phyloP scores from a whole-genome alignment of 2,329 filamentous ascomycete species.

The Colletotrichum tropicale region DNA sequence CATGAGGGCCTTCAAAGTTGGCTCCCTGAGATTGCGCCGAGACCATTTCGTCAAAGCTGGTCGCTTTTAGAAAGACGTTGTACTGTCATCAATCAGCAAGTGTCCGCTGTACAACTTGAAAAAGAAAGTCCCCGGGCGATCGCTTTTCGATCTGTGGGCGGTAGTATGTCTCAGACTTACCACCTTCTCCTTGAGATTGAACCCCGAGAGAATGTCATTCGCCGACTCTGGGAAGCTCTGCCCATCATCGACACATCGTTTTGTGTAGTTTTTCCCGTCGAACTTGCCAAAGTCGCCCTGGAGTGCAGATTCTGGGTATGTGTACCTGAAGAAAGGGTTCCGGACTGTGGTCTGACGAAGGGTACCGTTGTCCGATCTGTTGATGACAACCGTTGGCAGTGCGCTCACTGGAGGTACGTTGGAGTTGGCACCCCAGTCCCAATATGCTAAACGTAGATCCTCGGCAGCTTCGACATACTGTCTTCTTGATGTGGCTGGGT shows the following conservation, averaged over 20 bases:
- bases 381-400: slow-evolving; percentile 38
- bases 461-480: slow-evolving; percentile 50
- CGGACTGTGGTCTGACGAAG: slow-evolving; percentile 37
- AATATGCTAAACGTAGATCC: slow-evolving; percentile 53
- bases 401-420: slow-evolving; percentile 47
- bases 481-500: neutral
- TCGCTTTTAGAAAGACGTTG: slow-evolving; percentile 41
- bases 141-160: neutral
- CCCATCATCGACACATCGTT: slow-evolving; percentile 6
- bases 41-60: slow-evolving; percentile 43
- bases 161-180: slow-evolving; percentile 32
- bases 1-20: slow-evolving; percentile 50
- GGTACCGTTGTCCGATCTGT: slow-evolving; percentile 39
- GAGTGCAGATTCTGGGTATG: slow-evolving; percentile 46
- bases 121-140: neutral
- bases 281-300: slow-evolving; percentile 40
- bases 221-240: slow-evolving; percentile 42
- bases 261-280: slow-evolving; percentile 2
- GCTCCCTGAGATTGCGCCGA: slow-evolving; percentile 38
- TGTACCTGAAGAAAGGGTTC: slow-evolving; percentile 60
- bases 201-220: slow-evolving; percentile 34
- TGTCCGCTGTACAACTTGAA: neutral
- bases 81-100: slow-evolving; percentile 36
- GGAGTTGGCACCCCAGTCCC: slow-evolving; percentile 56
- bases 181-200: slow-evolving; percentile 43